phyloP scores from a whole-genome alignment of 352 stramenopile species.

The Thalassiosira exigua region DNA sequence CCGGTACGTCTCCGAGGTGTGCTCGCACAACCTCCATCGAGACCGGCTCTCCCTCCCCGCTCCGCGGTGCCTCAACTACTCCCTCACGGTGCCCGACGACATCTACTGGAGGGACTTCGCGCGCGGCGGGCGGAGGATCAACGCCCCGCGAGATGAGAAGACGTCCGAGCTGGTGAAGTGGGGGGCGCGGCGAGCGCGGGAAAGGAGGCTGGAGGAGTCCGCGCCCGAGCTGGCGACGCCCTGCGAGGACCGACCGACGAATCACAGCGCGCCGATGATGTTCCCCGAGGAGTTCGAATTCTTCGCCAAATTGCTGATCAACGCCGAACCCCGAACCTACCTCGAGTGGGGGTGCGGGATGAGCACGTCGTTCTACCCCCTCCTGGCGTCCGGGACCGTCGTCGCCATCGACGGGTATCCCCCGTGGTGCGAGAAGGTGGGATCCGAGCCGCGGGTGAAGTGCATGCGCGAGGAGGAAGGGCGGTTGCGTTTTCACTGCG shows the following conservation, averaged over 20 bases:
- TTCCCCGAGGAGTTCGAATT: slow-evolving; percentile 43
- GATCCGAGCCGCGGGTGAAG: slow-evolving; percentile 9
- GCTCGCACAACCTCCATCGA: too few species aligned
- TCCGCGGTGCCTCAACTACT: too few species aligned
- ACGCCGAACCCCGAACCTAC: slow-evolving; percentile 10
- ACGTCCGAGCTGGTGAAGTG: slow-evolving; percentile 15
- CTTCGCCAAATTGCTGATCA: slow-evolving; percentile 21
- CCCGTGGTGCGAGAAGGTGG: slow-evolving; percentile 27
- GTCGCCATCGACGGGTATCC: slow-evolving; percentile 39
- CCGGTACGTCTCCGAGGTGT: too few species aligned
- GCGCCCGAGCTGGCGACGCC: too few species aligned
- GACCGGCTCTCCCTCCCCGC: too few species aligned
- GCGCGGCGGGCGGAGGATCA: background rate
- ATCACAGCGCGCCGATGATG: slow-evolving; percentile 32
- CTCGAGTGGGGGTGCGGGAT: slow-evolving; percentile 34
- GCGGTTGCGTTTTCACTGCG: slow-evolving; percentile 20
- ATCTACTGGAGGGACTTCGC: slow-evolving; percentile 20
- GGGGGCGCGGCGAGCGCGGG: background rate
- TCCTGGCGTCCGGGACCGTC: slow-evolving; percentile 16
- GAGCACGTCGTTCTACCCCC: slow-evolving; percentile 36
- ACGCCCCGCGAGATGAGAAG: too few species aligned
- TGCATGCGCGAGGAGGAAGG: slow-evolving; percentile 24
- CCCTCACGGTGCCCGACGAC: too few species aligned
- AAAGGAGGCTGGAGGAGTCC: background rate
- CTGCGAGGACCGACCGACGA: slow-evolving; percentile 19